Base-by-base conservation (phyloP, 2,329 filamentous ascomycete species). In the Periconia sp. region DNA sequence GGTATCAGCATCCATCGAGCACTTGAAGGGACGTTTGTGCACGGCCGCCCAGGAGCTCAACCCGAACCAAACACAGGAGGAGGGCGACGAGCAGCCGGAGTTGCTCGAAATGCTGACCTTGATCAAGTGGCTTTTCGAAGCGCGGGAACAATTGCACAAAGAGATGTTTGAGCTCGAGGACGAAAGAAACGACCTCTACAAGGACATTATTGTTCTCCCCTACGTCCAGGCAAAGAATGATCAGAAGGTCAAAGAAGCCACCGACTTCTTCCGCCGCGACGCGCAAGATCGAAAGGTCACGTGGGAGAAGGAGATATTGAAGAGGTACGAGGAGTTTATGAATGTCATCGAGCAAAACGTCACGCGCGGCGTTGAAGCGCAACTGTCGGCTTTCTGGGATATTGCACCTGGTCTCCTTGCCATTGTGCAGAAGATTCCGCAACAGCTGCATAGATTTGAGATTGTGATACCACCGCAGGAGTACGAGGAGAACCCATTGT, bases 351-450 rank as follows among this genome's bases (percentile, higher is more conserved):
- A 96, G 65, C 80, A 85, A 56, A 94, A 94, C 41, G 92, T 96
- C 16, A 84, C 85, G 15, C 85, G 89, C 8, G 94, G 92, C 12
- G 90, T 97, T 9, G 91, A 96, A 66, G 83, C 90, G 41, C 94
- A 97, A 71, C 80, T 96, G 2, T 92, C 87, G 8, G 92, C 92
- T 0, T 99, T 97, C 68, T 99, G 94, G 94, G 94, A 99, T 64
- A 95, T 97, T 59, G 92, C 92, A 1, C 94, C 94, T 3, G 84
- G 86, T 3, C 79, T 99, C 0, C 79, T 87, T 18, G 80, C 85
- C 12, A 77, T 97, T 33, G 80, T 95, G 9, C 88, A 95, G 46
- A 87, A 88, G 59, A 85, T 96, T 16, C 92, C 91, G 0, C 66
- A 72, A 1, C 71, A 78, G n/a, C 65, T 81, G 18, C 56, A 64